Conservation (phyloP, 345 rosid species). For the Geranium brycei region DNA sequence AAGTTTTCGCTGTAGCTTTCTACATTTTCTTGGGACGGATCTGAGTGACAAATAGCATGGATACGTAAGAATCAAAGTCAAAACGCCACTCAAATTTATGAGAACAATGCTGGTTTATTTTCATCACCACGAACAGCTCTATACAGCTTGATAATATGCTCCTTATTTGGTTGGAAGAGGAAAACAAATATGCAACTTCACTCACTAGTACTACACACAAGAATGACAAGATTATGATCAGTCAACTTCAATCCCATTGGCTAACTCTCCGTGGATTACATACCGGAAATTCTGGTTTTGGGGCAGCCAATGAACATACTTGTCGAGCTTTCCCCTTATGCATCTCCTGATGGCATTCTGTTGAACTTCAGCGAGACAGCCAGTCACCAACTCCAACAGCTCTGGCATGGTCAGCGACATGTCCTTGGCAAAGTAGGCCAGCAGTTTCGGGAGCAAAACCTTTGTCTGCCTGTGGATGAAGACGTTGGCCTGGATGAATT, state of each 20-base stretch:
- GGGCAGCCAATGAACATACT: conserved; percentile 50
- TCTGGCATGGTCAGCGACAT: conserved; percentile 37
- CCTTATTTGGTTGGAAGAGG: not conserved
- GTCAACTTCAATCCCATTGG: conserved; percentile 14
- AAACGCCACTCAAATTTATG: no score
- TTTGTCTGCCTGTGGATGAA: conserved; percentile 48
- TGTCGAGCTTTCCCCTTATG: conserved; percentile 37
- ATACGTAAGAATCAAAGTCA: no score
- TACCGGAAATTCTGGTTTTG: conserved; percentile 59
- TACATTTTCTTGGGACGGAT: no score
- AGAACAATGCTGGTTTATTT: not conserved
- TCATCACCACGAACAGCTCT: not conserved
- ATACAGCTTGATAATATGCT: not conserved
- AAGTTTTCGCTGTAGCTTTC: no score
- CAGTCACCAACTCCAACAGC: conserved; percentile 27
- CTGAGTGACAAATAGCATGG: no score
- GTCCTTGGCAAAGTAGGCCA: conserved; percentile 52
- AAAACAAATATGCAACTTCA: not conserved
- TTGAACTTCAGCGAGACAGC: conserved; percentile 37
- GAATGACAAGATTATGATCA: not conserved
- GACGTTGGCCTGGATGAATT: conserved; percentile 43
- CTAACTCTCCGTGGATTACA: conserved; percentile 40
- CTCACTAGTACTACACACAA: not conserved
- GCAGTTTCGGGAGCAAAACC: conserved; percentile 52
- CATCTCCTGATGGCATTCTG: conserved; percentile 40